Evolutionary conservation across 129 eudicot species (phyloP).

Genomic region (Saposhnikovia divaricata): DNA sequence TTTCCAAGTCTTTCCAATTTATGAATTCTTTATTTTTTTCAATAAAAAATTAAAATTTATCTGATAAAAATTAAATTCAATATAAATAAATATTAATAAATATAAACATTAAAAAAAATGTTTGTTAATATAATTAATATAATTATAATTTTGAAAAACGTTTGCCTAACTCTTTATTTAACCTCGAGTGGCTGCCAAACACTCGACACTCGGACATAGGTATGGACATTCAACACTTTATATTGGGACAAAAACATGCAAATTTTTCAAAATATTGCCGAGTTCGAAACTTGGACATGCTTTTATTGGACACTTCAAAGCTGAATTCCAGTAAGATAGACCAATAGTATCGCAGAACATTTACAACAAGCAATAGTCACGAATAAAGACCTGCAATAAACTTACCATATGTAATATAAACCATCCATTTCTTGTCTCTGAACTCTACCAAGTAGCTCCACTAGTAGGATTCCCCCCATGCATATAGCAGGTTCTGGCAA

Average conservation of each 20-base stretch:
- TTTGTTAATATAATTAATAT: too few relatives aligned
- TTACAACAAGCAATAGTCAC: neutral
- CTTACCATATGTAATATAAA: slow-evolving; percentile 64
- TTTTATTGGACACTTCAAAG: neutral
- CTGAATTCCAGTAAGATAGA: neutral
- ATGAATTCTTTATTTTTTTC: too few relatives aligned
- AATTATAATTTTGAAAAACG: too few relatives aligned
- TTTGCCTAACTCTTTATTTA: neutral
- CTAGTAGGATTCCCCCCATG: slow-evolving; percentile 60
- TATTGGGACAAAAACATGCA: neutral
- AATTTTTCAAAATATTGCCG: neutral
- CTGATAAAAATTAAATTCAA: too few relatives aligned
- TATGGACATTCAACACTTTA: neutral
- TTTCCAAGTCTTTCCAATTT: too few relatives aligned
- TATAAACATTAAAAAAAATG: too few relatives aligned
- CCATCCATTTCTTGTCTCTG: slow-evolving; percentile 76
- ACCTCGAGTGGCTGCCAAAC: neutral
- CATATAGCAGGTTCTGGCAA: slow-evolving; percentile 81
- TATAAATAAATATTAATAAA: too few relatives aligned
- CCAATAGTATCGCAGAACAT: neutral
- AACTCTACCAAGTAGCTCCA: slow-evolving; percentile 71
- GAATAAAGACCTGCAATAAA: slow-evolving; percentile 1
- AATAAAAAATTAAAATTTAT: too few relatives aligned
- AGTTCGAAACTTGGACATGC: neutral
- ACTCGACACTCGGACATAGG: neutral